Evolutionary conservation across 2,329 filamentous ascomycete genomes (phyloP).

Genomic region (Ophiostoma perfectum): DNA sequence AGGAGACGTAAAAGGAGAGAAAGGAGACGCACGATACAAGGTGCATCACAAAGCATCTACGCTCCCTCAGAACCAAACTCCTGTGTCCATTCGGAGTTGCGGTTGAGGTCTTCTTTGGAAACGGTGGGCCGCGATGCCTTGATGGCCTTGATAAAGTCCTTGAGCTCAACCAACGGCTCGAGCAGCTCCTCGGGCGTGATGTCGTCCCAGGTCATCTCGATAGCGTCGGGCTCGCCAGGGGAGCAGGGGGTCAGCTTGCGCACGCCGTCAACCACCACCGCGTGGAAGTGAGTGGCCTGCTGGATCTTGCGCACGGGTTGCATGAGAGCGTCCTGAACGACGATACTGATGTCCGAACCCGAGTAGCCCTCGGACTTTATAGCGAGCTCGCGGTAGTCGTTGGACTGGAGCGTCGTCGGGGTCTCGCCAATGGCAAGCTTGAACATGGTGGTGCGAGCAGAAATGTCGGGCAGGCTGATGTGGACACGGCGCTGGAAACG

Average conservation of each 20-base stretch:
- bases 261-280: constrained; percentile 63
- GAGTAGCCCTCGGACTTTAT: constrained; percentile 88
- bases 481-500: constrained; percentile 95
- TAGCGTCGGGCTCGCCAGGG: constrained; percentile 76
- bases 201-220: constrained; percentile 91
- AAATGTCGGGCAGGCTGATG: constrained; percentile 82
- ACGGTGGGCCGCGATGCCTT: constrained; percentile 86
- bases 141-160: constrained; percentile 91
- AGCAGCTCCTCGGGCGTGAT: constrained; percentile 77
- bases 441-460: constrained; percentile 89
- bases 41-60: constrained; percentile 28
- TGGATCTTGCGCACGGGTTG: constrained; percentile 95
- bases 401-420: constrained; percentile 71
- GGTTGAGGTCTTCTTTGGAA: constrained; percentile 73
- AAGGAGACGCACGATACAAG: background rate
- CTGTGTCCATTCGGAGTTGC: constrained; percentile 87
- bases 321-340: constrained; percentile 95
- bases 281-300: constrained; percentile 95
- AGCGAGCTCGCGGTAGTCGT: constrained; percentile 75
- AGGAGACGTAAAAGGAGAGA: constrained; percentile 4
- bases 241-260: constrained; percentile 83
- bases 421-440: constrained; percentile 91
- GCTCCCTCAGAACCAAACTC: constrained; percentile 91
- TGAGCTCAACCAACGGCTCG: constrained; percentile 78
- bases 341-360: constrained; percentile 91